Percentiles rank a stretch among this genome's conserved stretches.
phyloP scores from a whole-genome alignment of 2,329 filamentous ascomycete species.

The Aspergillus fischeri region DNA sequence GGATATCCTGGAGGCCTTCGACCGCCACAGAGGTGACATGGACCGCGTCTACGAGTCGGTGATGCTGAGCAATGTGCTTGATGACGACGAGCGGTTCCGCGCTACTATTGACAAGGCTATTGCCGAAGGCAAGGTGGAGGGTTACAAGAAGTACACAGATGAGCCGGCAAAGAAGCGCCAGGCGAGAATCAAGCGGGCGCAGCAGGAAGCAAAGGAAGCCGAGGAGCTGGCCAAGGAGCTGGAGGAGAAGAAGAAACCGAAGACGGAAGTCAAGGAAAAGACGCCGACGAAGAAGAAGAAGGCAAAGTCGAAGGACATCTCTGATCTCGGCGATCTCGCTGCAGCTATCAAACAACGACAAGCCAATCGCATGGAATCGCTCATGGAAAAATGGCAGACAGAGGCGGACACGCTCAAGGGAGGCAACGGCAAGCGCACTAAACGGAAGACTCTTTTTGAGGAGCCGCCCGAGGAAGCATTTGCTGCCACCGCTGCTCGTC shows the following conservation, averaged over 20 bases:
- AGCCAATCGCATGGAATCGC: constrained; percentile 56
- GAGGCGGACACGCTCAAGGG: constrained; percentile 44
- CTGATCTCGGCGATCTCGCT: constrained; percentile 48
- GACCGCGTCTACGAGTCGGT: constrained; percentile 72
- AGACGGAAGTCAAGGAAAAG: constrained; percentile 36
- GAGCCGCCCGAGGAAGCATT: constrained; percentile 64
- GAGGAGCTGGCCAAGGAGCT: constrained; percentile 71
- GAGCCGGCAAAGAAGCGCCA: constrained; percentile 66
- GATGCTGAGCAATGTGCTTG: constrained; percentile 78
- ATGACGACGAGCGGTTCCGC: constrained; percentile 83
- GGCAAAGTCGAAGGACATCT: constrained; percentile 3
- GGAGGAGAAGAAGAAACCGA: constrained; percentile 66
- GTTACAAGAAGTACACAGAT: constrained; percentile 65
- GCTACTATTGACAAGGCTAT: constrained; percentile 79
- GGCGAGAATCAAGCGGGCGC: constrained; percentile 57
- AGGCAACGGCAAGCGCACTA: constrained; percentile 51
- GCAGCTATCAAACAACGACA: constrained; percentile 72
- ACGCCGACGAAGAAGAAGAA: constrained; percentile 10
- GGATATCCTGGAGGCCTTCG: constrained; percentile 74
- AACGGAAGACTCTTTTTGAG: constrained; percentile 41
- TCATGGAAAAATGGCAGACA: constrained; percentile 70
- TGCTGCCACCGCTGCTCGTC: constrained; percentile 36
- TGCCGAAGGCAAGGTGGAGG: constrained; percentile 60
- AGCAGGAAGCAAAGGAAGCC: constrained; percentile 67
- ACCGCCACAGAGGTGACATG: constrained; percentile 69